phyloP scores from a whole-genome alignment of 2,329 filamentous ascomycete genomes.

The Colletotrichum spaethianum region DNA sequence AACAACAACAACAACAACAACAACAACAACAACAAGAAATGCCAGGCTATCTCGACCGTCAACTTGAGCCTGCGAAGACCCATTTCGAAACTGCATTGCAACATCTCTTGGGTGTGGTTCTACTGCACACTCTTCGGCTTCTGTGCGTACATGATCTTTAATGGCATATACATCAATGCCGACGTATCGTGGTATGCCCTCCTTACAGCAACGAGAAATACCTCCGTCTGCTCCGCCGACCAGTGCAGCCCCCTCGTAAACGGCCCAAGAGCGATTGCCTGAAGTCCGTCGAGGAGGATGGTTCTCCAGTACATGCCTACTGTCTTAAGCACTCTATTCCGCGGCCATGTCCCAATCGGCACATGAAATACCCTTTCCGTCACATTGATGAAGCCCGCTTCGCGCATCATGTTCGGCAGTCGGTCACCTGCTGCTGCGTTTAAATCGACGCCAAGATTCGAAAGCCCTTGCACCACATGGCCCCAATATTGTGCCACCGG shows the following conservation, averaged over 20 bases:
- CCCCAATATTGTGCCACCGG: conserved; percentile 63
- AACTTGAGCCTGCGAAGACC: neutral
- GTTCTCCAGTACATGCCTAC: conserved; percentile 67
- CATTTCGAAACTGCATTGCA: neutral
- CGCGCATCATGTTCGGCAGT: conserved; percentile 61
- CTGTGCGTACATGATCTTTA: conserved; percentile 69
- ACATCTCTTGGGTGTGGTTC: neutral
- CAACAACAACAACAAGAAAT: neutral
- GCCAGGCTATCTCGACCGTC: neutral
- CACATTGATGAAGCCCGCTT: conserved; percentile 67
- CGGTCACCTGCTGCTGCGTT: conserved; percentile 57
- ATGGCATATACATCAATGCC: conserved; percentile 67
- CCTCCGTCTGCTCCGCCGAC: conserved; percentile 62
- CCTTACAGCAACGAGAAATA: conserved; percentile 63
- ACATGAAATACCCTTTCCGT: conserved; percentile 64
- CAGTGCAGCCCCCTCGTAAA: conserved; percentile 65
- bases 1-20: too few species aligned
- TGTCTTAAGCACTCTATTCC: conserved; percentile 64
- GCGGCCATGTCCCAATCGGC: conserved; percentile 69
- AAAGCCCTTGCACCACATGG: conserved; percentile 60
- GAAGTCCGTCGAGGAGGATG: conserved; percentile 63
- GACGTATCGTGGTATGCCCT: conserved; percentile 62
- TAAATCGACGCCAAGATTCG: conserved; percentile 62
- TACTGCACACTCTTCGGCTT: conserved; percentile 53
- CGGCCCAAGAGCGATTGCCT: conserved; percentile 67